These are phyloP conservation scores for Xylariaceae sp. DNA, from an alignment of 2,329 filamentous ascomycete genomes.

Conservation along the genomic window DNA sequence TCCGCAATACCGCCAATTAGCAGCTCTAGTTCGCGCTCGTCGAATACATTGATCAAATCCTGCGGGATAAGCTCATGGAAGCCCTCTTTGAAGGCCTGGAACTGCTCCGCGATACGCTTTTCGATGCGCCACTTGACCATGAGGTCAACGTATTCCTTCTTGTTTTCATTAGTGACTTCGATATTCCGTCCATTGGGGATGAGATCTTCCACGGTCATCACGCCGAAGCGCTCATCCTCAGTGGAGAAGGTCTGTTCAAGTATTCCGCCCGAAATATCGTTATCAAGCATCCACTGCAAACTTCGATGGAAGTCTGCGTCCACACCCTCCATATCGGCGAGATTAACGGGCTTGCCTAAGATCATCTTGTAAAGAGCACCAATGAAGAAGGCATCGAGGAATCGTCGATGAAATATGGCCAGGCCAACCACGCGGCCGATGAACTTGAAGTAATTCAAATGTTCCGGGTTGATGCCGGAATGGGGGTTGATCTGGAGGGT, in stretches of 20 bases:
- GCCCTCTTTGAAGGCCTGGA: conserved; percentile 94
- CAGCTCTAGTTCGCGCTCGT: conserved; percentile 94
- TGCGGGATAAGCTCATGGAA: conserved; percentile 98
- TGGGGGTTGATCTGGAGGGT: conserved; percentile 99
- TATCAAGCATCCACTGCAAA: conserved; percentile 96
- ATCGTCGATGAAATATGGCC: conserved; percentile 96
- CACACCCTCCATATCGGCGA: conserved; percentile 98
- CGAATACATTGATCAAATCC: conserved; percentile 97
- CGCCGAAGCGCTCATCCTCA: conserved; percentile 95
- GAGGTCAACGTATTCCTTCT: conserved; percentile 96
- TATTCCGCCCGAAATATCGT: conserved; percentile 89
- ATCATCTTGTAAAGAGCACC: conserved; percentile 99
- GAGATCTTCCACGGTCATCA: conserved; percentile 90
- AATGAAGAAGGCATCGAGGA: conserved; percentile 98
- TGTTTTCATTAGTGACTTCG: conserved; percentile 97
- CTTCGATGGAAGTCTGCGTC: conserved; percentile 98
- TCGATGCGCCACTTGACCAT: conserved; percentile 99
- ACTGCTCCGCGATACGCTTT: conserved; percentile 97
- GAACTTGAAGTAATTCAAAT: conserved; percentile 99
- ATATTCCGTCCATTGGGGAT: conserved; percentile 90
- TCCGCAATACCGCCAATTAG: conserved; percentile 99
- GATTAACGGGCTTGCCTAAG: conserved; percentile 83
- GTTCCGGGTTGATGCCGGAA: conserved; percentile 98
- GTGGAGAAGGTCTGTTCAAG: conserved; percentile 96
- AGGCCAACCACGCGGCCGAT: conserved; percentile 96